phyloP scores from a whole-genome alignment of 371 early-diverging fungal species.

The Antonospora locustae region DNA sequence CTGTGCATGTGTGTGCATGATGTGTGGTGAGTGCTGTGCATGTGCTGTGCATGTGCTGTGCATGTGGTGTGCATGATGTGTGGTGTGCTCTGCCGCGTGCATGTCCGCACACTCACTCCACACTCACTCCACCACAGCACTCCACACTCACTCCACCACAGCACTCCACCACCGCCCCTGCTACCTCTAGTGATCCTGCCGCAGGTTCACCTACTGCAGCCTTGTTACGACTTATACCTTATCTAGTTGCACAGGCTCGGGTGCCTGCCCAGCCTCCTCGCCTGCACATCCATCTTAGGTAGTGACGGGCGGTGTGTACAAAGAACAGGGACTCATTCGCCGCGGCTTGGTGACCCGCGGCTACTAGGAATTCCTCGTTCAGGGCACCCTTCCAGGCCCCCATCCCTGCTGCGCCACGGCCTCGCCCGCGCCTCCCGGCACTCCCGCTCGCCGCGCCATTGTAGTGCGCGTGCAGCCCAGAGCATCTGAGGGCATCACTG shows the following conservation, averaged over 20 bases:
- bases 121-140: no score
- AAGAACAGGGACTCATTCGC: slow-evolving; percentile 56
- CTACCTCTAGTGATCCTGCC: slow-evolving; percentile 58
- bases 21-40: no score
- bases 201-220: slow-evolving; percentile 62
- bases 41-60: no score
- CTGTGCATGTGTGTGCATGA: no score
- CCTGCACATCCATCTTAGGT: no score
- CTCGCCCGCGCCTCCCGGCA: slow-evolving; percentile 58
- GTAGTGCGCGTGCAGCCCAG: slow-evolving; percentile 65
- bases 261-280: slow-evolving; percentile 55
- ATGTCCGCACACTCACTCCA: no score
- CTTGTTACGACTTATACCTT: slow-evolving; percentile 65
- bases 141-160: no score
- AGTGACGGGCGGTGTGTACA: slow-evolving; percentile 55
- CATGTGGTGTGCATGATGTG: no score
- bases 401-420: slow-evolving; percentile 59
- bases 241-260: slow-evolving; percentile 61
- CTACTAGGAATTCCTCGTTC: slow-evolving; percentile 62
- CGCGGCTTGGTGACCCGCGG: slow-evolving; percentile 58
- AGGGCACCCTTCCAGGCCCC: slow-evolving; percentile 58
- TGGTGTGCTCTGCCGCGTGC: no score
- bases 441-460: slow-evolving; percentile 59
- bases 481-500: slow-evolving; percentile 61
- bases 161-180: no score